Evolutionary conservation across 352 stramenopile species (phyloP).

Genomic region (Phytophthora niederhauseri): DNA sequence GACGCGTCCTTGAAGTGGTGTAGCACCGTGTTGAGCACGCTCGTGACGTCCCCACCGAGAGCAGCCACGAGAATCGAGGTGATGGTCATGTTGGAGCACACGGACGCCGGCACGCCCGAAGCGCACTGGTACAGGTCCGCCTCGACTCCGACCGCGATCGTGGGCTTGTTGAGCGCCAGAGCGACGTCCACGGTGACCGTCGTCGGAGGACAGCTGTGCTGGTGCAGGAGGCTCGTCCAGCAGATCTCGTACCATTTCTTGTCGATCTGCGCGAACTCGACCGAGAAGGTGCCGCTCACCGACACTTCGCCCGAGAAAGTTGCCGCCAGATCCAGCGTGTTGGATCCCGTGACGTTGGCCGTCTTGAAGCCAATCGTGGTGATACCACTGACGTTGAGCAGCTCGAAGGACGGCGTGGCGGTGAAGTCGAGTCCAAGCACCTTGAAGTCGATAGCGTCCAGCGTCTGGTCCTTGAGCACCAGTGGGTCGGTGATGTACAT

Average conservation of each 20-base stretch:
- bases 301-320: conserved; percentile 45
- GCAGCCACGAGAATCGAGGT: conserved; percentile 47
- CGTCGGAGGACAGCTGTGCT: conserved; percentile 37
- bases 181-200: conserved; percentile 43
- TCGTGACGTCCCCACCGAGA: conserved; percentile 38
- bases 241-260: conserved; percentile 68
- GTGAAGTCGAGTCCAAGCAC: conserved; percentile 37
- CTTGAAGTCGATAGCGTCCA: conserved; percentile 38
- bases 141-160: conserved; percentile 31
- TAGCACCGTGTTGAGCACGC: conserved; percentile 41
- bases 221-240: conserved; percentile 55
- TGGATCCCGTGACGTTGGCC: conserved; percentile 46
- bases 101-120: conserved; percentile 27
- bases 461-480: conserved; percentile 35
- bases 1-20: conserved; percentile 41
- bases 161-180: conserved; percentile 42
- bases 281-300: conserved; percentile 42
- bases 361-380: conserved; percentile 39
- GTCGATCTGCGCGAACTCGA: conserved; percentile 60
- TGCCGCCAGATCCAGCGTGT: conserved; percentile 44
- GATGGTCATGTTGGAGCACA: conserved; percentile 55
- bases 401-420: conserved; percentile 39
- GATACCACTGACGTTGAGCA: conserved; percentile 33
- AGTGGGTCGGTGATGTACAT: conserved; percentile 40
- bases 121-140: conserved; percentile 47